These are phyloP conservation scores for Ampelocalamus luodianensis DNA, from an alignment of 176 grass and related monocot species.

Conservation along the genomic window DNA sequence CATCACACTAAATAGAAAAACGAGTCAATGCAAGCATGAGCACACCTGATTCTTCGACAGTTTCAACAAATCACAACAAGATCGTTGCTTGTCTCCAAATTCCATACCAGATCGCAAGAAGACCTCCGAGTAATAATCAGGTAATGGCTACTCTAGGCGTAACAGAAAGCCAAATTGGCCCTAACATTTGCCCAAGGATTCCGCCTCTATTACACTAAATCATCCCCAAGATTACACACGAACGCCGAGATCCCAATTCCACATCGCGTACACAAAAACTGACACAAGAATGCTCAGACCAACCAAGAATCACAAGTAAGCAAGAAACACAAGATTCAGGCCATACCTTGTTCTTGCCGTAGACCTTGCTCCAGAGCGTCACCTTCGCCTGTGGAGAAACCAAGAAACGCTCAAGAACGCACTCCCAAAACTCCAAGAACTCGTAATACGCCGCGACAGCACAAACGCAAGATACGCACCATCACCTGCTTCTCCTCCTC, in stretches of 20 bases:
- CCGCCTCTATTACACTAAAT: not conserved
- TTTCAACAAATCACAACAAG: not conserved
- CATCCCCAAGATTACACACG: not conserved
- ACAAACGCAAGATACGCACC: not conserved
- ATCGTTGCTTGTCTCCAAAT: not conserved
- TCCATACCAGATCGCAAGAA: not conserved
- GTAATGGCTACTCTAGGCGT: not conserved
- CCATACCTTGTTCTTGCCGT: not conserved
- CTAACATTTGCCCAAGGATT: not conserved
- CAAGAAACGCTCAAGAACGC: slow-evolving; percentile 21
- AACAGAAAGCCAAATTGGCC: not conserved
- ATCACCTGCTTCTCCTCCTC: not conserved
- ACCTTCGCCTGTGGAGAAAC: slow-evolving; percentile 2
- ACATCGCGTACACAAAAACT: not conserved
- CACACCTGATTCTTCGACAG: not conserved
- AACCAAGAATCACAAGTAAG: not conserved
- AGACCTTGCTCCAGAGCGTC: not conserved
- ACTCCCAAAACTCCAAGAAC: slow-evolving; percentile 1
- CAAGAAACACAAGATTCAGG: not conserved
- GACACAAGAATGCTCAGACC: not conserved
- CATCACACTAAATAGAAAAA: not conserved
- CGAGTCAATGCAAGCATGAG: not conserved
- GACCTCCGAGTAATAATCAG: not conserved
- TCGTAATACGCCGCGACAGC: not conserved
- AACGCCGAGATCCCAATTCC: not conserved